Percentiles rank a stretch among this genome's conserved stretches.
Conservation (phyloP, 73 alveolate species). For the Durusdinium trenchii region DNA sequence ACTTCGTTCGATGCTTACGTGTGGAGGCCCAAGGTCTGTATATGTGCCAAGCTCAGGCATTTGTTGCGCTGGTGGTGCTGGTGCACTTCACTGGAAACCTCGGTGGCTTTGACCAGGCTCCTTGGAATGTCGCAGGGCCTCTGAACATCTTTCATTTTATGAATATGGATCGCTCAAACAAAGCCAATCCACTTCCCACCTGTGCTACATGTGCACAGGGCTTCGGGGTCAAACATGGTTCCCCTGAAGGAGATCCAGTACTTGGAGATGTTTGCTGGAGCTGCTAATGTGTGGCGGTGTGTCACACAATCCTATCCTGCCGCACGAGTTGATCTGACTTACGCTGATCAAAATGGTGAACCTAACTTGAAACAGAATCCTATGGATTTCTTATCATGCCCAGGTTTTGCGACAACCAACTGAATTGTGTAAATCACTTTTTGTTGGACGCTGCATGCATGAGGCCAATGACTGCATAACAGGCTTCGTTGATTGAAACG, state of each 20-base stretch:
- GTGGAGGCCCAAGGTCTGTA: no score
- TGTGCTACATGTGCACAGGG: background rate
- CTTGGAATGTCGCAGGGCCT: background rate
- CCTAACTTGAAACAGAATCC: background rate
- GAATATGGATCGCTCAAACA: no score
- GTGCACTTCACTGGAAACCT: background rate
- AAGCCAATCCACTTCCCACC: no score
- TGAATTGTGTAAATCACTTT: background rate
- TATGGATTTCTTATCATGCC: background rate
- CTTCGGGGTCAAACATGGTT: no score
- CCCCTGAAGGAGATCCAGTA: background rate
- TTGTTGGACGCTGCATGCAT: background rate
- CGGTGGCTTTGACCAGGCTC: background rate
- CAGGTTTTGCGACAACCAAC: background rate
- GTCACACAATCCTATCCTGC: background rate
- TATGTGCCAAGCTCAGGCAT: no score
- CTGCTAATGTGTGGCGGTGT: constrained; percentile 3
- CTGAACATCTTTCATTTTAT: no score
- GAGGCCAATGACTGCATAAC: background rate
- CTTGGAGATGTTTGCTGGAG: constrained; percentile 31
- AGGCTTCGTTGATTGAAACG: no score
- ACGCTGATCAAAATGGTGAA: background rate
- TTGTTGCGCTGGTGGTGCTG: background rate
- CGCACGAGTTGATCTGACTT: background rate
- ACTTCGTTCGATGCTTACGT: no score